Conservation (phyloP, 2,329 filamentous ascomycete species). For the Thermoascus crustaceus region DNA sequence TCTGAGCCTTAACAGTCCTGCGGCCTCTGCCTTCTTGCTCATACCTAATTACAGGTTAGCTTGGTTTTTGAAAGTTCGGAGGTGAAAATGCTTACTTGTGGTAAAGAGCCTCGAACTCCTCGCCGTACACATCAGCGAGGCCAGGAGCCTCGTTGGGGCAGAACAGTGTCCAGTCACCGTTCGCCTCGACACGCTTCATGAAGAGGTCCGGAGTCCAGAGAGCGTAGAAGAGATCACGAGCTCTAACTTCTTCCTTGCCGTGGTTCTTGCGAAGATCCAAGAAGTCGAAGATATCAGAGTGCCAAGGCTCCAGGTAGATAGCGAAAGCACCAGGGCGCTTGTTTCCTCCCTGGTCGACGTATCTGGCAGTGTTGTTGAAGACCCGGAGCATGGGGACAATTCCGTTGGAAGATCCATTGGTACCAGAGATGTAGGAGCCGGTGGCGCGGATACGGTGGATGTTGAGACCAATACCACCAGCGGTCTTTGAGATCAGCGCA, state of each 20-base stretch:
- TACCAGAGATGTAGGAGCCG: constrained; percentile 95
- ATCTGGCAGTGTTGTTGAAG: constrained; percentile 98
- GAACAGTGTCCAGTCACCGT: constrained; percentile 95
- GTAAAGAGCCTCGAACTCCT: constrained; percentile 93
- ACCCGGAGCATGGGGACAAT: constrained; percentile 97
- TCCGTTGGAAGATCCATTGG: constrained; percentile 96
- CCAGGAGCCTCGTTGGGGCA: constrained; percentile 95
- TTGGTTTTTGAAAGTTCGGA: background rate
- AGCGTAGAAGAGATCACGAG: constrained; percentile 93
- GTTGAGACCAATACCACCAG: constrained; percentile 94
- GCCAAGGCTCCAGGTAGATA: constrained; percentile 98
- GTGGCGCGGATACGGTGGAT: constrained; percentile 95
- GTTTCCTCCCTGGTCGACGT: constrained; percentile 98
- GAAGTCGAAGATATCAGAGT: constrained; percentile 95
- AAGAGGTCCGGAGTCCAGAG: constrained; percentile 98
- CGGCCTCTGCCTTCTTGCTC: constrained; percentile 81
- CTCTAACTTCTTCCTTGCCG: constrained; percentile 95
- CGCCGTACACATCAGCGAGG: constrained; percentile 91
- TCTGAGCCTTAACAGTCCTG: constrained; percentile 90
- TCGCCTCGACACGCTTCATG: constrained; percentile 99
- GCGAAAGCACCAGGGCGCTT: constrained; percentile 98
- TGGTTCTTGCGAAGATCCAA: constrained; percentile 98
- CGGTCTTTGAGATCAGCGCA: constrained; percentile 99
- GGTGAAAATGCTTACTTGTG: constrained; percentile 42
- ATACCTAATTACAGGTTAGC: constrained; percentile 48